Evolutionary conservation across 1,139 yeast species (phyloP), one percentile per base, ranked within the genome.

Genomic region (Sugiyamaella sp.): DNA sequence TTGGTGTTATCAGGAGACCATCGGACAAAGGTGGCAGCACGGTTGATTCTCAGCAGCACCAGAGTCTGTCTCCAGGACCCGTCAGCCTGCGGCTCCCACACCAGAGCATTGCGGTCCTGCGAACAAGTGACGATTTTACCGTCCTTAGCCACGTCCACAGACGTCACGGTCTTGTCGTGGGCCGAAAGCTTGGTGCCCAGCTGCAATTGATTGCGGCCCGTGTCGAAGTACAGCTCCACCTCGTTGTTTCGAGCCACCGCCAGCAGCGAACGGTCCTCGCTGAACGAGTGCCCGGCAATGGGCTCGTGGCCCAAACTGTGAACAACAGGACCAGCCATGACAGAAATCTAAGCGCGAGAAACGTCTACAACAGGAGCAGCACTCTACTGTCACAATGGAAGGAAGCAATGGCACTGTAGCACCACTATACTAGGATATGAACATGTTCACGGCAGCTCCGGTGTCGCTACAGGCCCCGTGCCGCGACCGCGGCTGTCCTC

Each of bases 91-190:
- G 86, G 86, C 61, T 89, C 93, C 98, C 98, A 93, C 16, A 95
- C 99, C 64, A 91, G 80, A 4, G 99, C 99, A 66, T 95, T 95
- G 72, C 99, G 81, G 71, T 95, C 99, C 73, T 95, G 98, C 3
- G 99, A 91, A 70, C 98, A 91, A 25, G 99, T 93, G 65, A 93
- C 95, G 63, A 95, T 89, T 67, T 86, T 84, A 43, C 97, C 97
- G 63, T 89, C 89, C 22, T 82, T 78, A 22, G 97, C 87, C 63
- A 95, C 85, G 67, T 95, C 99, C 37, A 95, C 90, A 0, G 97
- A 90, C 10, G 99, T 93, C 47, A 95, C 95, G 2, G 95, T 84
- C 71, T 91, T 91, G 72, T 93, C 99, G 71, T 95, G 99, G 60
- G 89, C 96, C 43, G 78, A 73, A 65, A 93, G 78, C 2, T 79